These are phyloP conservation scores for Arachnopeziza araneosa DNA, from an alignment of 2,329 filamentous ascomycete genomes.

Conservation along the genomic window DNA sequence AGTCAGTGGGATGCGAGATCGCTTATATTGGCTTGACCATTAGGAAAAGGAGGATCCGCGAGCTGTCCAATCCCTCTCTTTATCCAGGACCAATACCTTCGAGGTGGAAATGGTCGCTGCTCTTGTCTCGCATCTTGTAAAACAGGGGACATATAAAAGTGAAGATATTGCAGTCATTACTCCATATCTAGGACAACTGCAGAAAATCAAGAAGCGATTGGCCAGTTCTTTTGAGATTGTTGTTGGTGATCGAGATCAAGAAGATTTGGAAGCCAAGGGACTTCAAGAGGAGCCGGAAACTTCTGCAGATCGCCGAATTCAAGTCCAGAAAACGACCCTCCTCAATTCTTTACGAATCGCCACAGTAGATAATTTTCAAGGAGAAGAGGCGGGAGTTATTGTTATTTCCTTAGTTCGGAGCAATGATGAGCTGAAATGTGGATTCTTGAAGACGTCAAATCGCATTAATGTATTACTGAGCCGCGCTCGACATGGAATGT, in stretches of 20 bases:
- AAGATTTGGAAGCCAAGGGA: neutral
- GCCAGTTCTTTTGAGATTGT: neutral
- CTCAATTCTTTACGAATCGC: conserved; percentile 34
- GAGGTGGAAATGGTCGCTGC: conserved; percentile 60
- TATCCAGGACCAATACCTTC: conserved; percentile 40
- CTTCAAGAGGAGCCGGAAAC: neutral
- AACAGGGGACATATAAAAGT: conserved; percentile 54
- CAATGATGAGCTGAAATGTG: conserved; percentile 51
- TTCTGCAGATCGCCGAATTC: conserved; percentile 3
- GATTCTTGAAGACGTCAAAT: conserved; percentile 62
- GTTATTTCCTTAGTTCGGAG: conserved; percentile 67
- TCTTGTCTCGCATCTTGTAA: conserved; percentile 59
- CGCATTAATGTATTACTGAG: conserved; percentile 63
- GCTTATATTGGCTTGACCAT: conserved; percentile 27
- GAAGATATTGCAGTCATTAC: conserved; percentile 67
- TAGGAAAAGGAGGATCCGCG: conserved; percentile 11
- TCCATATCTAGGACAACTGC: conserved; percentile 54
- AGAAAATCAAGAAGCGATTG: conserved; percentile 26
- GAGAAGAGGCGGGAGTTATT: conserved; percentile 63
- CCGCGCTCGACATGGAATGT: conserved; percentile 62
- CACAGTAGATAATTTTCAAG: conserved; percentile 70
- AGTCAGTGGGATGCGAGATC: conserved; percentile 25
- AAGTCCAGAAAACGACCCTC: conserved; percentile 1
- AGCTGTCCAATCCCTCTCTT: conserved; percentile 3
- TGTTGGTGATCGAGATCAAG: neutral